These are phyloP conservation scores for Apophysomyces variabilis DNA, from an alignment of 371 early-diverging fungal species.

Conservation along the genomic window DNA sequence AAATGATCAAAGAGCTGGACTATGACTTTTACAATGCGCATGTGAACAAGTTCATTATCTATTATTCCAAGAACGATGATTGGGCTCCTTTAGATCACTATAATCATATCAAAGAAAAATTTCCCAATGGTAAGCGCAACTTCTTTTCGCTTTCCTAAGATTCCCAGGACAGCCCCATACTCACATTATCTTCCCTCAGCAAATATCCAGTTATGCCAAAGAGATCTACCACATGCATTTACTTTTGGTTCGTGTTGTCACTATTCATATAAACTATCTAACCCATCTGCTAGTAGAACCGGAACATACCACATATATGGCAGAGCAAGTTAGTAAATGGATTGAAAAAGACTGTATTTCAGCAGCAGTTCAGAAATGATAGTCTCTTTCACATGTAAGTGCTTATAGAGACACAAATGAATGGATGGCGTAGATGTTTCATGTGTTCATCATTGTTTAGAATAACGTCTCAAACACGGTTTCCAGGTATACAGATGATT, in stretches of 20 bases:
- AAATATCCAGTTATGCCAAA: slow-evolving; percentile 61
- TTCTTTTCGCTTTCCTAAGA: no score
- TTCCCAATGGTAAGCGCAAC: slow-evolving; percentile 61
- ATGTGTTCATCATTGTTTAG: no score
- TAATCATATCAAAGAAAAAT: slow-evolving; percentile 65
- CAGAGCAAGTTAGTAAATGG: slow-evolving; percentile 26
- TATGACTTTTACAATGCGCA: slow-evolving; percentile 60
- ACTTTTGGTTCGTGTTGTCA: slow-evolving; percentile 50
- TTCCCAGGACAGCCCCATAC: not conserved
- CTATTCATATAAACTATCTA: not conserved
- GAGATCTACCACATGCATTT: slow-evolving; percentile 80
- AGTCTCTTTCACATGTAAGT: no score
- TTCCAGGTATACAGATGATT: no score
- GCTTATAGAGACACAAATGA: no score
- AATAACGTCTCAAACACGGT: no score
- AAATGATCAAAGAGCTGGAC: slow-evolving; percentile 66
- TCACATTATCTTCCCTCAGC: slow-evolving; percentile 24
- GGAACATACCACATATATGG: slow-evolving; percentile 40
- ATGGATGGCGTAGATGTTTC: no score
- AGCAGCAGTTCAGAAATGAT: no score
- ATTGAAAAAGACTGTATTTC: not conserved
- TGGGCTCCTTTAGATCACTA: slow-evolving; percentile 83
- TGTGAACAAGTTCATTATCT: slow-evolving; percentile 74
- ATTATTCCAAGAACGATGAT: slow-evolving; percentile 75
- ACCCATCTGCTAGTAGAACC: slow-evolving; percentile 16